These are phyloP conservation scores for Sordariomycetes sp. DNA, from an alignment of 2,329 filamentous ascomycete species.

Conservation along the genomic window DNA sequence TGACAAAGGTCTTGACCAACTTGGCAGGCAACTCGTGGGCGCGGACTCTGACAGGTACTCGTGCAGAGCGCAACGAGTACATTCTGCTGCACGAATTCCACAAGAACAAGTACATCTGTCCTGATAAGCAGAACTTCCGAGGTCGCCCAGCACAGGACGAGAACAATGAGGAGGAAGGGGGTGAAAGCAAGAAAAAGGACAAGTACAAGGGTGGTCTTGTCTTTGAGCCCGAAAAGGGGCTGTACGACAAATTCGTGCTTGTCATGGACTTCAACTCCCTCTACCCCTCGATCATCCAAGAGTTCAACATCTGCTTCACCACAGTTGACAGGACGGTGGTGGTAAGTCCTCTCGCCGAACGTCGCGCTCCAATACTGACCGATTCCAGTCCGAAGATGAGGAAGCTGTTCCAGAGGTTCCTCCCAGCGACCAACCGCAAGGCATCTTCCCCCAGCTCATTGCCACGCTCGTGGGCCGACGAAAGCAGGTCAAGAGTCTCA, in stretches of 20 bases:
- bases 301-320: slow-evolving; percentile 99
- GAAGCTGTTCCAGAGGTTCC: slow-evolving; percentile 87
- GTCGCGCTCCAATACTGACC: neutral
- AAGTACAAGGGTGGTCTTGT: slow-evolving; percentile 98
- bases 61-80: slow-evolving; percentile 97
- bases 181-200: slow-evolving; percentile 90
- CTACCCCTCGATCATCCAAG: slow-evolving; percentile 97
- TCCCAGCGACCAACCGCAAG: slow-evolving; percentile 63
- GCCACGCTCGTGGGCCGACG: slow-evolving; percentile 82
- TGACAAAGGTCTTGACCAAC: slow-evolving; percentile 94
- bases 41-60: slow-evolving; percentile 86
- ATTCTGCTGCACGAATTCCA: slow-evolving; percentile 97
- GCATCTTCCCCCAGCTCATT: slow-evolving; percentile 85
- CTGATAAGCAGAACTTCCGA: slow-evolving; percentile 82
- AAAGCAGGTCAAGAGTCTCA: slow-evolving; percentile 87
- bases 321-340: slow-evolving; percentile 74
- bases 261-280: slow-evolving; percentile 99
- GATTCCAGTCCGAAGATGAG: slow-evolving; percentile 51
- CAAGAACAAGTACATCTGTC: slow-evolving; percentile 94
- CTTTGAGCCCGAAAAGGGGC: slow-evolving; percentile 92
- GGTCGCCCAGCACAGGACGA: slow-evolving; percentile 65
- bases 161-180: slow-evolving; percentile 54
- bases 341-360: slow-evolving; percentile 37
- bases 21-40: slow-evolving; percentile 98
- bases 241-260: slow-evolving; percentile 96